A percentile compares a stretch with the other conserved stretches of the same genome.
Conservation (phyloP, 176 grass and related monocot genomes). For the Panicum miliaceum region DNA sequence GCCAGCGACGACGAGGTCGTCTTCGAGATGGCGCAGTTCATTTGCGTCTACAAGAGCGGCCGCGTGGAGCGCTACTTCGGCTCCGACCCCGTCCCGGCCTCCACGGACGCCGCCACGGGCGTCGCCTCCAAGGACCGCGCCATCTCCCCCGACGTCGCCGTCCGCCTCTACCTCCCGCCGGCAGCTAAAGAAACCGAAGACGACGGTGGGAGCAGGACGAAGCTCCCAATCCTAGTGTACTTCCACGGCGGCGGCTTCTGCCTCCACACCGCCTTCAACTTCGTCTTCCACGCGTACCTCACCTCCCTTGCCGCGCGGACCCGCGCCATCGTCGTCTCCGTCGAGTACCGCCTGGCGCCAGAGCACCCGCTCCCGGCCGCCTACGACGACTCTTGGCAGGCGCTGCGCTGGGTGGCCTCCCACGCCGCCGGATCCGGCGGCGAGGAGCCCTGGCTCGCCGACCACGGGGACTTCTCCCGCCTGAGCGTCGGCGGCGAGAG, state of each 20-base stretch:
- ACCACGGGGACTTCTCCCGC: conserved; percentile 52
- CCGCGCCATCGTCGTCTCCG: conserved; percentile 53
- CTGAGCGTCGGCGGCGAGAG: conserved; percentile 65
- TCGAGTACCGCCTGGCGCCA: conserved; percentile 76
- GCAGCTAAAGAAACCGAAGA: not conserved
- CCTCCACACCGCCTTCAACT: conserved; percentile 55
- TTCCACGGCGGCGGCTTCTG: conserved; percentile 57
- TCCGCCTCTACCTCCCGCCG: conserved; percentile 64
- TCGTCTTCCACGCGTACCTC: conserved; percentile 55
- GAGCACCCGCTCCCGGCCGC: conserved; percentile 75
- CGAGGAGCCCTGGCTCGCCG: conserved; percentile 53
- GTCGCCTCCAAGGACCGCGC: conserved; percentile 59
- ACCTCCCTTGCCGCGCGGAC: conserved; percentile 50
- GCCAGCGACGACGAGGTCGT: conserved; percentile 50
- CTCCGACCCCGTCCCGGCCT: conserved; percentile 52
- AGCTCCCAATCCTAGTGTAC: conserved; percentile 56
- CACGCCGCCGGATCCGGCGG: conserved; percentile 22
- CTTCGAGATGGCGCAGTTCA: conserved; percentile 53
- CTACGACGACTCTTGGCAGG: conserved; percentile 51
- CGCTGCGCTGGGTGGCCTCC: conserved; percentile 58
- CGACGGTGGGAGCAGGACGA: not conserved
- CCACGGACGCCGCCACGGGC: conserved; percentile 42
- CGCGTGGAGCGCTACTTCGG: conserved; percentile 56
- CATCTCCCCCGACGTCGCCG: conserved; percentile 40
- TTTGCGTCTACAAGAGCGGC: conserved; percentile 64